Percentiles rank a stretch among this genome's conserved stretches.
Conservation (phyloP, 495 filamentous ascomycete genomes). For the Tetracladium marchalianum region DNA sequence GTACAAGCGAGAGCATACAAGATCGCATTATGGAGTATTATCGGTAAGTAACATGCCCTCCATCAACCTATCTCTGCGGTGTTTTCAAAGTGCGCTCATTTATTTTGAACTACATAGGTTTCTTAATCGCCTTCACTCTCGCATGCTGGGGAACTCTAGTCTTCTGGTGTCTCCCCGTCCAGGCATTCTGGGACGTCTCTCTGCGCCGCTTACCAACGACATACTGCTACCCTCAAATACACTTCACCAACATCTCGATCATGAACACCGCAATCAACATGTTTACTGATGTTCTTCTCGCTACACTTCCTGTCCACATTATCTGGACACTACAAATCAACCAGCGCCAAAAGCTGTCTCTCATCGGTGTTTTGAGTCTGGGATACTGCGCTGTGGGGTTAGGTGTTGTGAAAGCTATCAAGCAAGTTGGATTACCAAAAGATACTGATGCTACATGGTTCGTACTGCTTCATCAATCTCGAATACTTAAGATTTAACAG, state of each 20-base stretch:
- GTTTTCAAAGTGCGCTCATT: too few relatives aligned
- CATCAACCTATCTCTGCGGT: too few relatives aligned
- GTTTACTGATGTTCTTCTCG: conserved; percentile 35
- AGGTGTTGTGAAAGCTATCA: conserved; percentile 12
- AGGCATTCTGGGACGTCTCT: conserved; percentile 24
- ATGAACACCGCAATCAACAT: conserved; percentile 29
- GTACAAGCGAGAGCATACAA: conserved; percentile 23
- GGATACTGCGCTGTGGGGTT: conserved; percentile 24
- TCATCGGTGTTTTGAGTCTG: conserved; percentile 33
- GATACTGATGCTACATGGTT: neutral
- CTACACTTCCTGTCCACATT: conserved; percentile 32
- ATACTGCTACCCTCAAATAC: too few relatives aligned
- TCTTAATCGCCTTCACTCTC: conserved; percentile 25
- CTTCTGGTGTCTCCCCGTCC: conserved; percentile 26
- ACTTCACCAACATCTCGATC: too few relatives aligned
- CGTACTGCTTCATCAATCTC: neutral
- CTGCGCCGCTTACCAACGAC: too few relatives aligned
- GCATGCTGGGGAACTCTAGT: conserved; percentile 14
- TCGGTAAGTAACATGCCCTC: conserved; percentile 11
- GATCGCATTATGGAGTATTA: conserved; percentile 18
- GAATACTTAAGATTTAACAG: neutral
- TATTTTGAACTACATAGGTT: too few relatives aligned
- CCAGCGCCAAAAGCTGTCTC: conserved; percentile 25
- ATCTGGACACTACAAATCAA: conserved; percentile 35
- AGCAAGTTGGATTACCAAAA: conserved; percentile 1